A percentile compares a stretch with the other conserved stretches of the same genome.
Evolutionary conservation across 208 protist species (phyloP).

Genomic region (Phytomonas francai): DNA sequence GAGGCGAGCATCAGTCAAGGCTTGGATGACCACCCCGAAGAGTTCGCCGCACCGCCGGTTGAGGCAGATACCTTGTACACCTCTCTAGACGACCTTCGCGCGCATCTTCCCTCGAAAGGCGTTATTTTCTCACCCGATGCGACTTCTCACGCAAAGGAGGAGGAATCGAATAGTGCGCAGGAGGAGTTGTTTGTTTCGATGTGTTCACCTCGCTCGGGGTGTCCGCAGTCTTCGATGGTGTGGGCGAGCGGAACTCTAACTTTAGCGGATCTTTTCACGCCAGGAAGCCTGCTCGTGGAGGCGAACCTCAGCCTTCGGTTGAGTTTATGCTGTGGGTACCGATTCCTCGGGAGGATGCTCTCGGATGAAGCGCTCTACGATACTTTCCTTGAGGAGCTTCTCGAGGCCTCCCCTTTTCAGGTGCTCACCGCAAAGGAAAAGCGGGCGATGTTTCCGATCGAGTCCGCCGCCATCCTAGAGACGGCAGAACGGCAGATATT

Average conservation of each 20-base stretch:
- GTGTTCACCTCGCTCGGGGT: constrained; percentile 47
- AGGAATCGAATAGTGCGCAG: no score
- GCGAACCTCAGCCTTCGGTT: constrained; percentile 54
- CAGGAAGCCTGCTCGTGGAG: constrained; percentile 38
- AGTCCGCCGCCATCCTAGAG: not conserved
- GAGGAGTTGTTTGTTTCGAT: constrained; percentile 5
- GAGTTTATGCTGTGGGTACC: constrained; percentile 78
- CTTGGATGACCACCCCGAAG: no score
- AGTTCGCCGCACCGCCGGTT: no score
- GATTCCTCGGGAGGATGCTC: constrained; percentile 56
- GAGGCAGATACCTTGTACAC: no score
- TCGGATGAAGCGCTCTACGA: constrained; percentile 52
- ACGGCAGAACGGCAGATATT: not conserved
- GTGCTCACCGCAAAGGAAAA: constrained; percentile 50
- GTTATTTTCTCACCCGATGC: no score
- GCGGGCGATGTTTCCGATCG: constrained; percentile 52
- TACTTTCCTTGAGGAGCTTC: constrained; percentile 53
- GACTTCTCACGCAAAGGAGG: no score
- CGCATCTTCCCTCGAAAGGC: no score
- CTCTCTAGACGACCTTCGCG: no score
- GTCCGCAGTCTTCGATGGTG: constrained; percentile 65
- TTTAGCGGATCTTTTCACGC: constrained; percentile 40
- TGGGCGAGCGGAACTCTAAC: constrained; percentile 81
- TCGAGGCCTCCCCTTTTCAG: constrained; percentile 77
- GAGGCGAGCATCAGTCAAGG: no score